phyloP scores from a whole-genome alignment of 1,284 basidiomycete species.

The Moesziomyces globuligerus region DNA sequence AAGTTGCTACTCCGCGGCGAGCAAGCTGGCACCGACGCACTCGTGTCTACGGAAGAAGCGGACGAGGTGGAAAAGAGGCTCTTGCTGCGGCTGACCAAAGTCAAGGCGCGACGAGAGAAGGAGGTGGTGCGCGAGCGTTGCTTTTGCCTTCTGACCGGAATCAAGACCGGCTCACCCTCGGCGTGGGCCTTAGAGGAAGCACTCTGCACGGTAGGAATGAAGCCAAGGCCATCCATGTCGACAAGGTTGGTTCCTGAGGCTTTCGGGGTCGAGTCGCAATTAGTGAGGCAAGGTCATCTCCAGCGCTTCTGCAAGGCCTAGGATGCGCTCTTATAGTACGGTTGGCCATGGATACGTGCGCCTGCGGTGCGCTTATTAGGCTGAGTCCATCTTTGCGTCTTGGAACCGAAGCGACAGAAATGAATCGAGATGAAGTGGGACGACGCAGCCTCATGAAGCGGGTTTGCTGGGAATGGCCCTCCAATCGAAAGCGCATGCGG shows the following conservation, averaged over 20 bases:
- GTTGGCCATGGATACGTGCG: no score
- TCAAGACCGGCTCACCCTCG: background rate
- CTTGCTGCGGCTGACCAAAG: conserved; percentile 16
- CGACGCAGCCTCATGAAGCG: no score
- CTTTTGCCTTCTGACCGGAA: conserved; percentile 2
- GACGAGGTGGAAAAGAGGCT: conserved; percentile 14
- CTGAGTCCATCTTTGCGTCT: no score
- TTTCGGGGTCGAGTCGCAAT: background rate
- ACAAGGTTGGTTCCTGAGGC: background rate
- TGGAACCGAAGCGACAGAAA: no score
- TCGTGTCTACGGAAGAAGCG: background rate
- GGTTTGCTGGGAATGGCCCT: no score
- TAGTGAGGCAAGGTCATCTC: background rate
- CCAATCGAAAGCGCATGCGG: no score
- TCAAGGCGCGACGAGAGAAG: conserved; percentile 8
- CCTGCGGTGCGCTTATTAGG: no score
- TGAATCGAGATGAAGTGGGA: no score
- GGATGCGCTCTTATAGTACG: no score
- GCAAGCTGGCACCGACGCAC: background rate
- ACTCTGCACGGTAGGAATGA: conserved; percentile 23
- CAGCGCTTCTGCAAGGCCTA: no score
- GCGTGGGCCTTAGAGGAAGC: background rate
- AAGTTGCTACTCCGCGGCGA: conserved; percentile 2
- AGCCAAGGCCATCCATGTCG: conserved; percentile 27
- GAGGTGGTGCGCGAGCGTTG: conserved; percentile 2